Conservation (phyloP, 805 yeast genomes). For the Candida caryicola region DNA sequence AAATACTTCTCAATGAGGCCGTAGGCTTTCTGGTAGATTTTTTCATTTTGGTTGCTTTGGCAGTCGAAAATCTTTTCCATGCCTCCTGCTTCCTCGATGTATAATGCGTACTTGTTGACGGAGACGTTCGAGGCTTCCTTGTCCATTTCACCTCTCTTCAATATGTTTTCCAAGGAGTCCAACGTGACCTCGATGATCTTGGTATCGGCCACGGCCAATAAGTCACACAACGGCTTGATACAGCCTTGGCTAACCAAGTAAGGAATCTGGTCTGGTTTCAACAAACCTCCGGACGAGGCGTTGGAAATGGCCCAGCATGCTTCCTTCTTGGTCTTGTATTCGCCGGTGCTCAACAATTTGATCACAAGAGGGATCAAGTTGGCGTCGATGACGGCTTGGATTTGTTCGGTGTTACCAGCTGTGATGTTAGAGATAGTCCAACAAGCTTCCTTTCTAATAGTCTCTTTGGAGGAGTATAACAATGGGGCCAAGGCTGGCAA, state of each 20-base stretch:
- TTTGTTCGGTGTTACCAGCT: conserved; percentile 94
- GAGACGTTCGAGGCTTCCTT: conserved; percentile 68
- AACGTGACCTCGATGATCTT: conserved; percentile 91
- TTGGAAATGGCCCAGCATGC: conserved; percentile 99
- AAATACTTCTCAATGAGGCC: conserved; percentile 88
- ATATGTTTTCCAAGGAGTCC: conserved; percentile 90
- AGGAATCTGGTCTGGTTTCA: conserved; percentile 89
- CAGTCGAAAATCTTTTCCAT: conserved; percentile 93
- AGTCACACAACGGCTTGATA: conserved; percentile 94
- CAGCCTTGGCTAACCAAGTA: conserved; percentile 94
- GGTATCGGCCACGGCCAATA: conserved; percentile 82
- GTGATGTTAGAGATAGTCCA: conserved; percentile 99
- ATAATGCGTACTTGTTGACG: conserved; percentile 84
- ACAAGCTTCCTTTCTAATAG: conserved; percentile 94
- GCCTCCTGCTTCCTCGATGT: conserved; percentile 97
- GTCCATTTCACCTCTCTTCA: conserved; percentile 92
- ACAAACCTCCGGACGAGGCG: conserved; percentile 93
- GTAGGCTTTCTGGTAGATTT: conserved; percentile 88
- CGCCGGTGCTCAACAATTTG: conserved; percentile 74
- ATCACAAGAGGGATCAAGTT: conserved; percentile 90
- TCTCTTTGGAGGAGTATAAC: conserved; percentile 81
- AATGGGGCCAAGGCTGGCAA: conserved; percentile 79
- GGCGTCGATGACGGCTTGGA: conserved; percentile 93
- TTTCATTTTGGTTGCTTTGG: conserved; percentile 88
- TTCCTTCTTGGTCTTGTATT: conserved; percentile 94